Conservation (phyloP, 306 rosid genomes). For the Trifolium dubium region DNA sequence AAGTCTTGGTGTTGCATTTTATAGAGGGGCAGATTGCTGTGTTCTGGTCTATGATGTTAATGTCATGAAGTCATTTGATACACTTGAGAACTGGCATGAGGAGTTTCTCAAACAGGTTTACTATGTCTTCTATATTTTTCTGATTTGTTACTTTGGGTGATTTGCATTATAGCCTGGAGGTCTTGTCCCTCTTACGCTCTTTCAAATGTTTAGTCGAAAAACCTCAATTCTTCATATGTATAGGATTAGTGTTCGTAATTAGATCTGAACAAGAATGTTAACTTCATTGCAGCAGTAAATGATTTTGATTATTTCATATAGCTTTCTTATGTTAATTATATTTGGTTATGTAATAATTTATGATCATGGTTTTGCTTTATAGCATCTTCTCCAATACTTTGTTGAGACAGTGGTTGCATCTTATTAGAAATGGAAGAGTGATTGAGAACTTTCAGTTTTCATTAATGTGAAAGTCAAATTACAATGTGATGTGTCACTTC, state of each 20-base stretch:
- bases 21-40: slow-evolving; percentile 95
- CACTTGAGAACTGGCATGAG: slow-evolving; percentile 95
- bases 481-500: too few relatives aligned
- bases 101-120: slow-evolving; percentile 94
- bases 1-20: slow-evolving; percentile 94
- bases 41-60: slow-evolving; percentile 90
- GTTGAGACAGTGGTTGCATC: slow-evolving; percentile 1
- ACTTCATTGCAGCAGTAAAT: background rate
- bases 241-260: background rate
- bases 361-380: slow-evolving; percentile 2
- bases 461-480: too few relatives aligned
- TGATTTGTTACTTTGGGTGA: slow-evolving; percentile 2
- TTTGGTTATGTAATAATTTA: background rate
- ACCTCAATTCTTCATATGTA: background rate
- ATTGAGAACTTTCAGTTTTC: too few relatives aligned
- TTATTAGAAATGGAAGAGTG: background rate
- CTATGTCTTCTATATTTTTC: slow-evolving; percentile 20
- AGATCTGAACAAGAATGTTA: background rate
- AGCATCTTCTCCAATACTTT: slow-evolving; percentile 23
- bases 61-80: slow-evolving; percentile 86
- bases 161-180: slow-evolving; percentile 10
- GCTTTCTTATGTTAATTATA: background rate
- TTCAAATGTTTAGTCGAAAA: background rate
- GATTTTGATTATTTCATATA: background rate
- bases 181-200: background rate